phyloP scores from a whole-genome alignment of 2,329 filamentous ascomycete genomes.

The Penicillium sp. region DNA sequence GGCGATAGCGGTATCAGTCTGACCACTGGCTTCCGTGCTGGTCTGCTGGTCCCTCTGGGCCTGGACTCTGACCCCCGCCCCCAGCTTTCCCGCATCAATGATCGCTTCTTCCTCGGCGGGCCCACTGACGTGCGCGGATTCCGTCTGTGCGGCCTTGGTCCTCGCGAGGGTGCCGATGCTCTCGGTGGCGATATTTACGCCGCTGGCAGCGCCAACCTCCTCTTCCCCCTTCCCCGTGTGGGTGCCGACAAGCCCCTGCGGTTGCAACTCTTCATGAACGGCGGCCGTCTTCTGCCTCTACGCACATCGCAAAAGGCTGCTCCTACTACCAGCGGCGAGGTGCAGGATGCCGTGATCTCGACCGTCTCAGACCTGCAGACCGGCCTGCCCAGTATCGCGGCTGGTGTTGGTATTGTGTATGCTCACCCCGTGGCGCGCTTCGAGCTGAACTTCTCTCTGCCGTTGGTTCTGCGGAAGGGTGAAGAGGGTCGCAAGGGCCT shows the following conservation, averaged over 20 bases:
- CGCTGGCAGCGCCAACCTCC: conserved; percentile 81
- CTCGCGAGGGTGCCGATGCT: conserved; percentile 80
- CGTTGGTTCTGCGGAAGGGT: conserved; percentile 75
- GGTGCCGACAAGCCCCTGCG: conserved; percentile 82
- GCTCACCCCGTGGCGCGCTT: conserved; percentile 91
- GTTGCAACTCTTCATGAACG: conserved; percentile 88
- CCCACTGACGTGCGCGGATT: conserved; percentile 95
- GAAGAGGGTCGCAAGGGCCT: conserved; percentile 90
- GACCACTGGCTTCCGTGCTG: conserved; percentile 77
- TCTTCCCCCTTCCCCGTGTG: conserved; percentile 79
- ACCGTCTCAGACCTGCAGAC: conserved; percentile 72
- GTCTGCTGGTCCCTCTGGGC: conserved; percentile 79
- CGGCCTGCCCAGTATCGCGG: conserved; percentile 80
- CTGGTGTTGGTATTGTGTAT: conserved; percentile 88
- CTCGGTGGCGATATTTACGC: conserved; percentile 91
- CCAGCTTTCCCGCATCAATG: conserved; percentile 78
- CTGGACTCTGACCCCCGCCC: conserved; percentile 58
- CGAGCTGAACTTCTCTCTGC: conserved; percentile 92
- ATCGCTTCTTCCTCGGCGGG: conserved; percentile 92
- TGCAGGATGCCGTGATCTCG: conserved; percentile 48
- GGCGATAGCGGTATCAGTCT: conserved; percentile 77
- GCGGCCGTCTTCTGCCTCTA: conserved; percentile 79
- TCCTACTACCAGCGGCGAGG: conserved; percentile 52
- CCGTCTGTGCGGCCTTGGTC: conserved; percentile 83
- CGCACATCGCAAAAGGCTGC: conserved; percentile 55